Percentiles rank a stretch among this genome's conserved stretches.
phyloP scores from a whole-genome alignment of 2,329 filamentous ascomycete genomes.

The Colletotrichum gigasporum region DNA sequence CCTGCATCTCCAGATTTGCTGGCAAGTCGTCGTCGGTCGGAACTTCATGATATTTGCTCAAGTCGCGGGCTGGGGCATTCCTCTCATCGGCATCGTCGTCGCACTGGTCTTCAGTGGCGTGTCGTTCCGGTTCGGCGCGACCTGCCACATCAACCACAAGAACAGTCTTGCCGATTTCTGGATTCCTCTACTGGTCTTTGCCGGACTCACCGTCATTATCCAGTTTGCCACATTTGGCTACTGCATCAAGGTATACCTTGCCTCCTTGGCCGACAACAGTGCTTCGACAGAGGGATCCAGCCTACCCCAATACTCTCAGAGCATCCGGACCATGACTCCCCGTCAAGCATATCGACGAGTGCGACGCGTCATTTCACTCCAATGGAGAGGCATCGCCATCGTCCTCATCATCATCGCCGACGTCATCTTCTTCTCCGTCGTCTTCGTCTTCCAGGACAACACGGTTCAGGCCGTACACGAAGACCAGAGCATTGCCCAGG shows the following conservation, averaged over 20 bases:
- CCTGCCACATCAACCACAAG: slow-evolving; percentile 93
- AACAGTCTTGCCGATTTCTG: slow-evolving; percentile 87
- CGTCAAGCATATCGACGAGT: slow-evolving; percentile 89
- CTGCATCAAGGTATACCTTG: slow-evolving; percentile 94
- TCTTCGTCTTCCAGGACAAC: slow-evolving; percentile 90
- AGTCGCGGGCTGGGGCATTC: slow-evolving; percentile 84
- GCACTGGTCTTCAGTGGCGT: slow-evolving; percentile 89
- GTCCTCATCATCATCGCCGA: slow-evolving; percentile 90
- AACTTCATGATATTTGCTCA: slow-evolving; percentile 91
- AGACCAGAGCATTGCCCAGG: slow-evolving; percentile 59
- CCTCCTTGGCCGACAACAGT: slow-evolving; percentile 79
- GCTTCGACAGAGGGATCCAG: slow-evolving; percentile 76
- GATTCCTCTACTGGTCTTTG: slow-evolving; percentile 86
- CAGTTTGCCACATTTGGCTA: slow-evolving; percentile 90
- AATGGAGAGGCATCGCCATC: slow-evolving; percentile 93
- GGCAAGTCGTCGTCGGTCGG: slow-evolving; percentile 89
- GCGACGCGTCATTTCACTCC: slow-evolving; percentile 84
- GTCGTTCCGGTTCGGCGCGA: slow-evolving; percentile 90
- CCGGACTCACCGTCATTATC: slow-evolving; percentile 78
- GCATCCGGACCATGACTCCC: slow-evolving; percentile 80
- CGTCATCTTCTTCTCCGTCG: slow-evolving; percentile 91
- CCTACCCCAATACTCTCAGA: slow-evolving; percentile 79
- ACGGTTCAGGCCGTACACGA: slow-evolving; percentile 69
- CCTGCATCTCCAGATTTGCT: slow-evolving; percentile 97
- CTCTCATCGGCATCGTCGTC: slow-evolving; percentile 76